Conservation (phyloP, 768 basidiomycete species). For the Neoboletus magnificus region DNA sequence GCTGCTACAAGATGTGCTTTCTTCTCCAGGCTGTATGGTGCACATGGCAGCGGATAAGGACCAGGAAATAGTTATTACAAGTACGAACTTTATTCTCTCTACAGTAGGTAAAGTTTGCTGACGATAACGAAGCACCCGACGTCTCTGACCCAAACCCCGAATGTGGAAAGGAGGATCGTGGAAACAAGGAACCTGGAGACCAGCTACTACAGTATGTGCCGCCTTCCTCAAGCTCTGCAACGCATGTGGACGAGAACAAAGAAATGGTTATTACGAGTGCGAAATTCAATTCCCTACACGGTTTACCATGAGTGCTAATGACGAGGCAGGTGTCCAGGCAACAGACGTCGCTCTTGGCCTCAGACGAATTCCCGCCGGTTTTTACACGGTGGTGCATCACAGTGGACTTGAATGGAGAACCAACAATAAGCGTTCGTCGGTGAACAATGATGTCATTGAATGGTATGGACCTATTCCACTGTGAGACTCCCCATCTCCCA, state of each 20-base stretch:
- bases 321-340: not conserved
- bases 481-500: not conserved
- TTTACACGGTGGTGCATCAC: not conserved
- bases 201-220: not conserved
- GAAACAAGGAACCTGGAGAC: not conserved
- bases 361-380: not conserved
- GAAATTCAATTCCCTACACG: not conserved
- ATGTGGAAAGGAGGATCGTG: not conserved
- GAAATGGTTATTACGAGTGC: not conserved
- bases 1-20: not conserved
- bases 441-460: not conserved
- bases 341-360: not conserved
- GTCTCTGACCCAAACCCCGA: not conserved
- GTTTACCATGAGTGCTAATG: not conserved
- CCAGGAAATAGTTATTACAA: not conserved
- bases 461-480: not conserved
- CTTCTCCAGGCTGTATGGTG: not conserved
- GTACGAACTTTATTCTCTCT: not conserved
- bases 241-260: not conserved
- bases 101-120: not conserved
- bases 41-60: not conserved
- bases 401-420: not conserved
- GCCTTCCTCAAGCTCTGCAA: not conserved
- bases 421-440: not conserved
- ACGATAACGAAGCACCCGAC: not conserved